These are phyloP conservation scores for Monascus ruber DNA, from an alignment of 2,329 filamentous ascomycete genomes.

Conservation along the genomic window DNA sequence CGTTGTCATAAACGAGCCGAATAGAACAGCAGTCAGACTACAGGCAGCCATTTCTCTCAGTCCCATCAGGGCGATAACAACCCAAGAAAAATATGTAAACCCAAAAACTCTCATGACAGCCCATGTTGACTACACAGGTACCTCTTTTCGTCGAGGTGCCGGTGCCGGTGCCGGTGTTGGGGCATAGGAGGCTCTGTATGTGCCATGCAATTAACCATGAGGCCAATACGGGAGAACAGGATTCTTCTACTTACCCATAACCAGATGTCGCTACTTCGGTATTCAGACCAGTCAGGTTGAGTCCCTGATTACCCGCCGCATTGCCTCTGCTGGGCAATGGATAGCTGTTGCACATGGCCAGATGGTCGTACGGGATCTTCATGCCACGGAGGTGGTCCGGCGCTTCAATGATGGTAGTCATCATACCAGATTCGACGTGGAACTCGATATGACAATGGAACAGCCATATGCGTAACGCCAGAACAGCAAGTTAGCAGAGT, in stretches of 20 bases:
- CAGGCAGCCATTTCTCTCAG: too few species aligned
- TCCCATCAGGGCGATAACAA: too few species aligned
- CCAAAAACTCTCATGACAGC: too few species aligned
- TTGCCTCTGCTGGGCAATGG: slow-evolving; percentile 11
- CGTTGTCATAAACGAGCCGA: too few species aligned
- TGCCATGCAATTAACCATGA: too few species aligned
- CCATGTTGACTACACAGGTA: too few species aligned
- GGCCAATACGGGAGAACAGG: too few species aligned
- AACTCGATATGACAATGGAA: slow-evolving; percentile 28
- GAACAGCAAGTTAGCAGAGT: not conserved
- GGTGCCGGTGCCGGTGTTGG: too few species aligned
- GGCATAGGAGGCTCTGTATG: too few species aligned
- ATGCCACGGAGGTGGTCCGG: slow-evolving; percentile 14
- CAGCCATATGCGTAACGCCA: slow-evolving; percentile 16
- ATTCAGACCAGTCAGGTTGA: not conserved
- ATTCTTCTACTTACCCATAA: not conserved
- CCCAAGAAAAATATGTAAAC: too few species aligned
- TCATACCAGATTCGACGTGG: slow-evolving; percentile 22
- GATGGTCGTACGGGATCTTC: slow-evolving; percentile 11
- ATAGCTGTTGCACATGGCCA: slow-evolving; percentile 12
- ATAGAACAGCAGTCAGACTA: too few species aligned
- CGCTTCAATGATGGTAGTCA: slow-evolving; percentile 21
- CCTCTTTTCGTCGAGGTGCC: too few species aligned
- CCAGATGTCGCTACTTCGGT: not conserved
- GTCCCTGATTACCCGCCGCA: slow-evolving; percentile 7